A percentile compares a stretch with the other conserved stretches of the same genome.
phyloP scores from a whole-genome alignment of 2,329 filamentous ascomycete species.

The Sarocladiaceae sp. region DNA sequence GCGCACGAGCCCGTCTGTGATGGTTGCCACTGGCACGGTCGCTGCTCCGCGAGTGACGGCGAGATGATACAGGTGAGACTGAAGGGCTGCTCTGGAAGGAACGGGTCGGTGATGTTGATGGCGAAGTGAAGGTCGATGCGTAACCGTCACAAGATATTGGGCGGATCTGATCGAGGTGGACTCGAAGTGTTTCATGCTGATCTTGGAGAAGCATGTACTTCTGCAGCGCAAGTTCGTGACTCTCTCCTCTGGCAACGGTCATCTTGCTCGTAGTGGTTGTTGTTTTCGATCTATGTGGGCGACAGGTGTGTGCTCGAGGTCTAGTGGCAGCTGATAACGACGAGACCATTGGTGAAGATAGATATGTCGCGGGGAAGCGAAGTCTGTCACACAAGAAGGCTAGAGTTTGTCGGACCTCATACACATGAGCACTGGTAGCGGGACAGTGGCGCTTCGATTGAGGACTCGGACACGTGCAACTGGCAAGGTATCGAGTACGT shows the following conservation, averaged over 20 bases:
- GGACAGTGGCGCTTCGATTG: too few relatives aligned
- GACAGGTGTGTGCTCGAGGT: slow-evolving; percentile 15
- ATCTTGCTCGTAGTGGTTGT: slow-evolving; percentile 20
- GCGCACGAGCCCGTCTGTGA: slow-evolving; percentile 20
- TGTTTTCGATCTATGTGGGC: slow-evolving; percentile 17
- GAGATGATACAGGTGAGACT: slow-evolving; percentile 36
- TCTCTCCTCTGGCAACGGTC: slow-evolving; percentile 20
- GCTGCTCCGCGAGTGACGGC: slow-evolving; percentile 31
- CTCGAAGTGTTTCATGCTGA: slow-evolving; percentile 46
- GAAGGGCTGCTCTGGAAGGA: slow-evolving; percentile 37
- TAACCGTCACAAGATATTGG: slow-evolving; percentile 27
- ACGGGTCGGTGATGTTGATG: slow-evolving; percentile 55
- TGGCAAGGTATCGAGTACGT: too few relatives aligned
- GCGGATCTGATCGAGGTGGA: slow-evolving; percentile 45
- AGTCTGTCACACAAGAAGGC: too few relatives aligned
- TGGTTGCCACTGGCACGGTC: slow-evolving; percentile 23
- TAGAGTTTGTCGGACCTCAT: too few relatives aligned
- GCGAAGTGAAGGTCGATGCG: slow-evolving; percentile 39
- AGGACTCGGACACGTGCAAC: too few relatives aligned
- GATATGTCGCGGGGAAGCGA: background rate
- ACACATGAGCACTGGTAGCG: too few relatives aligned
- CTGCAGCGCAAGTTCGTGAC: slow-evolving; percentile 43
- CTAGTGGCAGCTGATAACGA: slow-evolving; percentile 21
- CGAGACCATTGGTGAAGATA: slow-evolving; percentile 25
- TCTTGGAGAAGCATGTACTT: slow-evolving; percentile 48